Conservation (phyloP, 2,329 filamentous ascomycete species). For the Penicillium glabrum region DNA sequence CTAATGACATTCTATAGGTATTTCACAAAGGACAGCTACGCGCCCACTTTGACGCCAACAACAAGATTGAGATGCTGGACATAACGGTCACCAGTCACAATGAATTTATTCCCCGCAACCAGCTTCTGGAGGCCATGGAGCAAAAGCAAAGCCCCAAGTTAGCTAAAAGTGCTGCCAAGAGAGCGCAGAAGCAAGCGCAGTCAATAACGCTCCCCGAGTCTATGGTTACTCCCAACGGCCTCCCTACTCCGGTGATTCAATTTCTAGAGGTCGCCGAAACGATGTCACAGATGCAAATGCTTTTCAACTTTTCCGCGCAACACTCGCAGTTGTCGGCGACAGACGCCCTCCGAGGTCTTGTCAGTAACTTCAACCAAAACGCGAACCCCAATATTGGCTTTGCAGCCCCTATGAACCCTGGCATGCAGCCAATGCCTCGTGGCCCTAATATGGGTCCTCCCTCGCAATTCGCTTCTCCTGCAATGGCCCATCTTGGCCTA, state of each 20-base stretch:
- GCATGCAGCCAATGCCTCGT: conserved; percentile 38
- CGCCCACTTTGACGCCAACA: conserved; percentile 74
- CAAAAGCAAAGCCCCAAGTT: conserved; percentile 61
- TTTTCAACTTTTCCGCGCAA: conserved; percentile 59
- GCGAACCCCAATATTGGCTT: conserved; percentile 27
- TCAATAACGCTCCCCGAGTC: conserved; percentile 46
- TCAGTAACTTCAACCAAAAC: conserved; percentile 43
- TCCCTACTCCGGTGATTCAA: conserved; percentile 57
- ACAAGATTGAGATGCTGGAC: conserved; percentile 82
- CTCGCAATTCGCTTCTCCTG: conserved; percentile 59
- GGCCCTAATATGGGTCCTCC: conserved; percentile 49
- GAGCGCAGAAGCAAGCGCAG: conserved; percentile 48
- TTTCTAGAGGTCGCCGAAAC: conserved; percentile 68
- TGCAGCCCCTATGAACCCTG: conserved; percentile 33
- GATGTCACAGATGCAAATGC: conserved; percentile 62
- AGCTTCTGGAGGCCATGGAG: conserved; percentile 53
- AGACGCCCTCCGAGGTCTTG: conserved; percentile 56
- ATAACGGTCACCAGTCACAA: conserved; percentile 75
- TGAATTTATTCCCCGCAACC: conserved; percentile 75
- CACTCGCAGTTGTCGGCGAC: conserved; percentile 54
- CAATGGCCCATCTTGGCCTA: conserved; percentile 54
- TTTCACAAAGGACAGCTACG: conserved; percentile 75
- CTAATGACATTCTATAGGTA: conserved; percentile 51
- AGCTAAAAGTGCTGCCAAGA: conserved; percentile 55
- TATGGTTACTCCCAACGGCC: conserved; percentile 51